phyloP scores from a whole-genome alignment of 768 basidiomycete genomes.

The Clavaria fumosa region DNA sequence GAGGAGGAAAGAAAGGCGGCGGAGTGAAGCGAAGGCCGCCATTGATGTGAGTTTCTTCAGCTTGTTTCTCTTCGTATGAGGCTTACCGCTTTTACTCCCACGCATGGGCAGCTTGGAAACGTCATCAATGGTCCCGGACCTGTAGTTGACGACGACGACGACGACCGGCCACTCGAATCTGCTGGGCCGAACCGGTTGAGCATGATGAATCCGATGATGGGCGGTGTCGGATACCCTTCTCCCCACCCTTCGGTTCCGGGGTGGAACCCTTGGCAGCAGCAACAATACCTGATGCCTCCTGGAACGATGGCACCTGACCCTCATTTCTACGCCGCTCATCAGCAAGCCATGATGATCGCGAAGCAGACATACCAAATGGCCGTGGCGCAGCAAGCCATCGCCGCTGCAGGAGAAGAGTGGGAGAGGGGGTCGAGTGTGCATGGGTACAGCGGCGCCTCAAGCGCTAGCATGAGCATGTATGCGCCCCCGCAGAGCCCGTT shows the following conservation, averaged over 20 bases:
- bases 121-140: conserved; percentile 70
- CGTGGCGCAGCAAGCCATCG: conserved; percentile 82
- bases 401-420: conserved; percentile 83
- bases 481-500: conserved; percentile 15
- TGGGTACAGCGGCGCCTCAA: conserved; percentile 30
- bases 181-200: conserved; percentile 29
- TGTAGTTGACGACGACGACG: conserved; percentile 37
- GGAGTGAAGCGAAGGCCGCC: conserved; percentile 74
- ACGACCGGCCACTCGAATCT: conserved; percentile 31
- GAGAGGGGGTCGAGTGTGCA: conserved; percentile 54
- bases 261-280: conserved; percentile 9
- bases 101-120: conserved; percentile 53
- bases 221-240: conserved; percentile 17
- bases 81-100: neutral
- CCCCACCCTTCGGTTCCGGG: neutral
- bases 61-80: conserved; percentile 4
- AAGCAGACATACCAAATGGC: conserved; percentile 87
- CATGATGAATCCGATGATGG: conserved; percentile 31
- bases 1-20: conserved; percentile 54
- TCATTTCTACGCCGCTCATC: conserved; percentile 55
- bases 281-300: conserved; percentile 21
- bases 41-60: conserved; percentile 50
- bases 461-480: conserved; percentile 29
- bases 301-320: conserved; percentile 30
- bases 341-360: conserved; percentile 74